Evolutionary conservation across 441 rosid species (phyloP), one percentile per base, ranked within the genome.

Genomic region (Manihot esculenta): DNA sequence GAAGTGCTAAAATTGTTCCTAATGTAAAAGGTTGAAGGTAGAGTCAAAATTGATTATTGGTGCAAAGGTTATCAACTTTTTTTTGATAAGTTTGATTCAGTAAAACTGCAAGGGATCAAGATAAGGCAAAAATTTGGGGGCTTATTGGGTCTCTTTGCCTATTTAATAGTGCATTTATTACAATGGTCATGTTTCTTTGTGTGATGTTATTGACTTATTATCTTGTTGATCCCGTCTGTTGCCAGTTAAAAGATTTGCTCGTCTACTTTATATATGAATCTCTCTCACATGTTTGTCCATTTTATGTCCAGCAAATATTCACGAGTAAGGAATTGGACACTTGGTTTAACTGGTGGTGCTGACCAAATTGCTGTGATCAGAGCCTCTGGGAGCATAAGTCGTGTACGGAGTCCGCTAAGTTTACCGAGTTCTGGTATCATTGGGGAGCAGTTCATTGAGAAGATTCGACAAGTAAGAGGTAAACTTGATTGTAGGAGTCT

Each of bases 311-410:
- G 99, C 77, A 92, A 85, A 80, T 94, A 94, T 72, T 89, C 97
- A 0, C 73, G 85, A 81, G 97, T 92, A 70, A 80, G 84, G 73
- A 90, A 84, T 70, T 87, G 91, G 96, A 94, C 99, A 75, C 89
- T 92, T 77, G 94, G 97, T 79, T 84, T 94, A 74, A 83, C 88
- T 5, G 96, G 97, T 11, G 96, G 97, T 50, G 67, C 74, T 76
- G 97, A 92, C 72, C 82, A 59, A 70, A 89, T 94, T 77, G 99
- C 99, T 74, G 86, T 94, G 68, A 85, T 94, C 62, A 86, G 99
- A 84, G 93, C 97, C 74, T 88, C 97, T 62, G 99, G 99, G 54
- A 84, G 88, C 88, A 94, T 94, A 70, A 90, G 89, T 73, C 99
- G 99, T 51, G 89, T 89, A 10, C 81, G 82, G 61, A 78, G 94